Base-by-base conservation (phyloP, 768 basidiomycete genomes). In the Boletus speciosus region DNA sequence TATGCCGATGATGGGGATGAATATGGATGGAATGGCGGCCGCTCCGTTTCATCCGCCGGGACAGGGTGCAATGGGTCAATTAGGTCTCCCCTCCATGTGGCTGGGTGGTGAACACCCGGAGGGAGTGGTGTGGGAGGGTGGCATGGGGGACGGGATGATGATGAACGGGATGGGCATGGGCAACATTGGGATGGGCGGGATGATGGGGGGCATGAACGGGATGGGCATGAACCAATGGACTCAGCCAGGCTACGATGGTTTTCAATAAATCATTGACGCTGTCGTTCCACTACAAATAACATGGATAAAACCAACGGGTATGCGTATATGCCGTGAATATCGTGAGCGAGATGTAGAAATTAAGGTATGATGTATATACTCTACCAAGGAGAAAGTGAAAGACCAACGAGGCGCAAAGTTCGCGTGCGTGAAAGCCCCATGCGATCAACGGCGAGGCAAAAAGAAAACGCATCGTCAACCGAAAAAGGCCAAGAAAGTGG, bases 291-390 rank as follows among this genome's bases (percentile, higher is more conserved):
- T 63, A 51, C 46, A 19, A 37, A 27, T 46, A 50, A 51, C 43
- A 42, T 40, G 48, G 45, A 51, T 54, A 49, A 48, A 44, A 57
- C 61, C 44, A 44, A 58, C 34, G 60, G 64, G 62, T 68, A 69
- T 64, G 46, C 43, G 50, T 60, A 58, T 64, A 58, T 69, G 64
- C 55, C 7, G 42, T 64, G 57, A 55, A 65, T 58, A 61, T 61
- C 23, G 42, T 67, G 55, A 48, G 49, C 31, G 45, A 58, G 57
- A 59, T 66, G 58, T 58, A 49, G 10, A 38, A 29, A 63, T 64
- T 63, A 65, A 53, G 61, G 63, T 65, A 63, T 69, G 49, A n/a
- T 57, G 68, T 80, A 81, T 60, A 73, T 79, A 74, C 80, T 80
- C 61, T 81, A 79, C 32, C 25, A 57, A 52, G 32, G 14, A 36